Evolutionary conservation across 2,329 filamentous ascomycete genomes (phyloP), one percentile per base, ranked within the genome.

Genomic region (Fusarium clavum): DNA sequence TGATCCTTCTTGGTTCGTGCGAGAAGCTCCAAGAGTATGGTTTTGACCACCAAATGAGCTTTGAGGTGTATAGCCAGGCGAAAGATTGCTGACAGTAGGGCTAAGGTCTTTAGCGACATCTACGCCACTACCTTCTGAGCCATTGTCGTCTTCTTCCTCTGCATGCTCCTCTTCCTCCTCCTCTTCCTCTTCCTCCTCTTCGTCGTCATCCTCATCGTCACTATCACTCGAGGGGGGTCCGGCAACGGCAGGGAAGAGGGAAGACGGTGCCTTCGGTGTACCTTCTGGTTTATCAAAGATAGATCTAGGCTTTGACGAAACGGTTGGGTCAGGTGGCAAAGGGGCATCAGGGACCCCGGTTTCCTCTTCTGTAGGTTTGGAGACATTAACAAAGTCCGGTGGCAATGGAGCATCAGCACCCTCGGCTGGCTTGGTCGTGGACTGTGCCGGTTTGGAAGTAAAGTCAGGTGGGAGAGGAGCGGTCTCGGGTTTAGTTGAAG

Each of bases 51-150:
- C 85, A 72, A 90, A 90, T 1, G 89, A 90, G 71, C 86, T 88
- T 65, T 88, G 83, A 3, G 88, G 86, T 1, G 87, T 88, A 61
- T 85, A 82, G 29, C 85, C 82, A 61, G 86, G 82, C 16, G 85
- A 81, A 18, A 80, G 72, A 40, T 80, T 81, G 55, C 80, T 80
- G 16, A 83, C 82, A 9, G 79, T 83, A 22, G 86, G 87, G 71
- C 86, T 90, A 14, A 90, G 78, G 52, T 91, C 88, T 73, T 90
- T 88, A n/a, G 85, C 85, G 47, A 91, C 85, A 76, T 91, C 89
- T 51, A 91, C 83, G 25, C 88, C 89, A 65, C 89, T 91, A 16
- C 88, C 89, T 73, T 88, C 87, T 1, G 82, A 84, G 9, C 75
- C 84, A 40, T 82, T 81, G 30, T 86, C 84, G 5, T 84, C 84